Base-by-base conservation (phyloP, 257 asterid genomes). In the Mitragyna speciosa region DNA sequence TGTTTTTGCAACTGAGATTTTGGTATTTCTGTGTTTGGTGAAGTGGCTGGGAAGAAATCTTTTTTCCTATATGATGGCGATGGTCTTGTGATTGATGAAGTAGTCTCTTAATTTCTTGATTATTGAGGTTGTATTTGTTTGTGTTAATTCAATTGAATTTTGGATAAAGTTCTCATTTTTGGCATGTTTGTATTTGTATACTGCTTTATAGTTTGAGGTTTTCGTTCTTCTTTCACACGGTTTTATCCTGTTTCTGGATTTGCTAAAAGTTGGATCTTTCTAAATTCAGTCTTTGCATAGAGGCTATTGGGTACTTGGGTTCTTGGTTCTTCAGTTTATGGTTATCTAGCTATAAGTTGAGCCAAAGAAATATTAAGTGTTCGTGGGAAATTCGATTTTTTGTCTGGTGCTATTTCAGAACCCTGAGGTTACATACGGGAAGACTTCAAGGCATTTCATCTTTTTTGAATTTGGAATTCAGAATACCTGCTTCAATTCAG, bases 1-100 rank as follows among this genome's bases (percentile, higher is more conserved):
- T 28, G 58, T 19, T 63, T 73, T 81, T 45, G 31, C 64, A 59
- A 73, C 58, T 73, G 78, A 81, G 82, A 41, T 77, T 77, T 67
- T 26, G 70, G 70, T 65, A 43, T 56, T 65, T 20, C 17, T 12
- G 33, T 56, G 73, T 26, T 69, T 73, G 82, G 73, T 75, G 64
- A 48, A 74, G 74, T 59, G 68, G 73, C 72, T 78, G 70, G 36
- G 76, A 24, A 6, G 36, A 45, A 54, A 17, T 4, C 33, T 17
- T 54, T 65, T 72, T 54, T 51, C 11, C 39, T 67, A 33, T 49
- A 20, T 51, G 45, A 43, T 15, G 39, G 26, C 71, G 77, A 5
- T 52, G 31, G 41, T 73, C 45, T 26, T 31, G 59, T 70, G 47
- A 58, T 81, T 69, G 73, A 52, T 59, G 52, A 45, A 41, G 28